Evolutionary conservation across 192 early-diverging fungal species (phyloP).

Genomic region (Coemansia sp.): DNA sequence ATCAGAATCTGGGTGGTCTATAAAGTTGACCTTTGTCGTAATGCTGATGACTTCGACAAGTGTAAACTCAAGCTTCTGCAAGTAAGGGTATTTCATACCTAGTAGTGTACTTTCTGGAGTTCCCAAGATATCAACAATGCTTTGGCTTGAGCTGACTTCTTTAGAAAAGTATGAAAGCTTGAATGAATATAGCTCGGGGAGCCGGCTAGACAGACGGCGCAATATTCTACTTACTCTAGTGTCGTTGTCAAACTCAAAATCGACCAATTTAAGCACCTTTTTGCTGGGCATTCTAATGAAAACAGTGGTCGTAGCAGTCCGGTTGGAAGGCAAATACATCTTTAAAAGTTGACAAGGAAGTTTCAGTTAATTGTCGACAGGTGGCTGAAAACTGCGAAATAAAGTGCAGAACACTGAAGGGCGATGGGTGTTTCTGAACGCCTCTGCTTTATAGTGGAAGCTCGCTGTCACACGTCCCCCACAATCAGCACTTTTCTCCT

Average conservation of each 20-base stretch:
- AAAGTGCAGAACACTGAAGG: background rate
- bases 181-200: background rate
- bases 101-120: background rate
- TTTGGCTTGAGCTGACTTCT: background rate
- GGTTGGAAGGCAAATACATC: background rate
- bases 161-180: background rate
- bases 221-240: background rate
- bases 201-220: background rate
- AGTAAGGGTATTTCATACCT: background rate
- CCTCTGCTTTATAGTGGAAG: background rate
- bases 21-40: background rate
- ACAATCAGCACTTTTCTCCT: background rate
- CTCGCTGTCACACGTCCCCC: background rate
- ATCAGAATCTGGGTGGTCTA: background rate
- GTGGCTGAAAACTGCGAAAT: background rate
- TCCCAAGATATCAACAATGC: background rate
- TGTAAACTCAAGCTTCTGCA: background rate
- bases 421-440: background rate
- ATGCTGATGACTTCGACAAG: background rate
- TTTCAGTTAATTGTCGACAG: background rate
- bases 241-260: background rate
- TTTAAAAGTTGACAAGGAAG: background rate
- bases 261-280: background rate
- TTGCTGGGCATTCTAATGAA: background rate
- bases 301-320: background rate